A percentile compares a stretch with the other conserved stretches of the same genome.
Evolutionary conservation across 2,329 filamentous ascomycete genomes (phyloP).

Genomic region (Epichloe elymi): DNA sequence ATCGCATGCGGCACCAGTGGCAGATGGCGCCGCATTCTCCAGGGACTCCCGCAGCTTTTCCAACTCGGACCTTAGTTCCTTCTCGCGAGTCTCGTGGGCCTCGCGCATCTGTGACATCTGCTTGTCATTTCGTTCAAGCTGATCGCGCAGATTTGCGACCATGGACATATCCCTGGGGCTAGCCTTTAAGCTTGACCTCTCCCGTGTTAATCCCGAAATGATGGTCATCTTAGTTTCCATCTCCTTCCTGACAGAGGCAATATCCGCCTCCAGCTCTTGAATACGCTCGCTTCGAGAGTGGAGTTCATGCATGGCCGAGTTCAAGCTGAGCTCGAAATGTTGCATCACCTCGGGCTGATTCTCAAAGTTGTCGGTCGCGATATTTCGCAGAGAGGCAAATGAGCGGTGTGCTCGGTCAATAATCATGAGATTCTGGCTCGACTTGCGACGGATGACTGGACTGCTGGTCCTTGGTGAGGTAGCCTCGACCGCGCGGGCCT

Average conservation of each 20-base stretch:
- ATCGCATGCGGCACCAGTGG: constrained; percentile 9
- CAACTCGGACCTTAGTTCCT: constrained; percentile 59
- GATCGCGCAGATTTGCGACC: constrained; percentile 73
- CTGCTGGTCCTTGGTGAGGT: constrained; percentile 51
- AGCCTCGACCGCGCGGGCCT: constrained; percentile 50
- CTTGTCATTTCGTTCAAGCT: constrained; percentile 75
- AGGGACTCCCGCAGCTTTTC: constrained; percentile 50
- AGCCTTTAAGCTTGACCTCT: constrained; percentile 75
- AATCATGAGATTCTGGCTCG: constrained; percentile 74
- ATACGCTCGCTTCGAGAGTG: constrained; percentile 79
- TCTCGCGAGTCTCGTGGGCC: constrained; percentile 59
- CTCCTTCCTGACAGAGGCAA: constrained; percentile 75
- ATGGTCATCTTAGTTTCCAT: constrained; percentile 96
- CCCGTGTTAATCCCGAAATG: constrained; percentile 84
- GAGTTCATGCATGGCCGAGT: constrained; percentile 84
- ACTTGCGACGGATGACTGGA: constrained; percentile 83
- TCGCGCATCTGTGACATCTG: constrained; percentile 64
- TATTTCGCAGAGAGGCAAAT: constrained; percentile 76
- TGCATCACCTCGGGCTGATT: constrained; percentile 72
- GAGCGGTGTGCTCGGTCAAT: constrained; percentile 87
- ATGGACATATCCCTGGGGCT: constrained; percentile 86
- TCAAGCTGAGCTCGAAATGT: constrained; percentile 84
- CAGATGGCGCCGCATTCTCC: constrained; percentile 14
- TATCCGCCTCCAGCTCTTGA: constrained; percentile 75
- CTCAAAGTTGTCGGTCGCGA: constrained; percentile 79